Base-by-base conservation (phyloP, 2,329 filamentous ascomycete species). In the Sarocladium kiliense region DNA sequence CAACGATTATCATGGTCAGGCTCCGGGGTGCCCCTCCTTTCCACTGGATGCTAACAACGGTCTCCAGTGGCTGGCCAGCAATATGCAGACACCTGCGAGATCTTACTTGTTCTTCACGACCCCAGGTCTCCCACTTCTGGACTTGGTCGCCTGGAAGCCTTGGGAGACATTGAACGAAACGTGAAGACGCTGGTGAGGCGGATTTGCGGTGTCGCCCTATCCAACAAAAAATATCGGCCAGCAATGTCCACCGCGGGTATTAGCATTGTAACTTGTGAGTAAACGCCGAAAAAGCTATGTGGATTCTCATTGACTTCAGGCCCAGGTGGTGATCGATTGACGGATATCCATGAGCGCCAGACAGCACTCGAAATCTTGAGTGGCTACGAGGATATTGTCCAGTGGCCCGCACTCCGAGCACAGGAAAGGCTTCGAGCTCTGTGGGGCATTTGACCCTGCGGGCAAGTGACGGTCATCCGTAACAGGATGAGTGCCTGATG, bases 1-100 rank as follows among this genome's bases (percentile, higher is more conserved):
- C 23, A 19, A 50, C n/a, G 45, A 50, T 19, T 50, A 25, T 19
- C 45, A 50, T n/a, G 45, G 45, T 50, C n/a, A n/a, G n/a, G n/a
- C n/a, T n/a, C n/a, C n/a, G n/a, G n/a, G n/a, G n/a, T n/a, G n/a
- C n/a, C n/a, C n/a, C n/a, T n/a, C n/a, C n/a, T n/a, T n/a, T n/a
- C n/a, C n/a, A n/a, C n/a, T n/a, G n/a, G n/a, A n/a, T n/a, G n/a
- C n/a, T n/a, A n/a, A n/a, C n/a, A n/a, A 30, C 7, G 25, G 10
- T n/a, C 16, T n/a, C 45, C 16, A 50, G 45, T 50, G 23, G 45
- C 45, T n/a, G 45, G 45, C 7, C 45, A 50, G 25, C 45, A 50
- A 32, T 32, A 50, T 21, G 5, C 25, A 16, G 45, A 50, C 19
- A 50, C 32, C 5, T 50, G 23, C 45, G 25, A 34, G n/a, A 30